Evolutionary conservation across 495 filamentous ascomycete species (phyloP).

Genomic region (Chaetomidium leptoderma): DNA sequence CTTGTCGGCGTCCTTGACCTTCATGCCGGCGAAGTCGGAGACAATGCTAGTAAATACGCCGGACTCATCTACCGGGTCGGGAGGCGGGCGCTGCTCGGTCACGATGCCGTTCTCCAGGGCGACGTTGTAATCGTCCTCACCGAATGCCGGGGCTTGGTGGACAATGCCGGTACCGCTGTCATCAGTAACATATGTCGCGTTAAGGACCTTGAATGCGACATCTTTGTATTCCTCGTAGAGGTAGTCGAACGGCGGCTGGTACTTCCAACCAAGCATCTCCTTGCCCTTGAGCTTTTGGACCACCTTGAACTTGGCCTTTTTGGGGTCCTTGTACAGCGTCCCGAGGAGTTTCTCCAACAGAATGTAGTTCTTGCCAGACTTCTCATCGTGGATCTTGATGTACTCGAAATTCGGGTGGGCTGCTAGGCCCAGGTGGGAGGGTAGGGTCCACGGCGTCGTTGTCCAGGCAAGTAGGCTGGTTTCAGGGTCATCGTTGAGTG

Average conservation of each 20-base stretch:
- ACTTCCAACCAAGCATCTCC: constrained; percentile 88
- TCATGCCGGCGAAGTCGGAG: constrained; percentile 76
- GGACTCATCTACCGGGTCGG: constrained; percentile 82
- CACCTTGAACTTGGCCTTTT: constrained; percentile 94
- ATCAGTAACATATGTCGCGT: constrained; percentile 83
- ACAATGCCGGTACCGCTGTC: constrained; percentile 95
- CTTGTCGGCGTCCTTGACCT: constrained; percentile 95
- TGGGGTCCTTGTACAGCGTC: constrained; percentile 91
- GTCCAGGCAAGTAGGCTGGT: constrained; percentile 85
- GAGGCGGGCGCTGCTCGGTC: constrained; percentile 67
- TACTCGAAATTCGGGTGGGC: constrained; percentile 91
- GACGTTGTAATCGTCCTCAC: constrained; percentile 93
- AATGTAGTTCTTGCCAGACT: constrained; percentile 78
- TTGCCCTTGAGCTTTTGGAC: constrained; percentile 76
- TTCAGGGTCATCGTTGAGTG: constrained; percentile 68
- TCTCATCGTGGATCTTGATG: constrained; percentile 81
- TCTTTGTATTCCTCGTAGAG: constrained; percentile 94
- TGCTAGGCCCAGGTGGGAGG: constrained; percentile 76
- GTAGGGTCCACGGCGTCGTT: constrained; percentile 94
- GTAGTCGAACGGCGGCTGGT: constrained; percentile 87
- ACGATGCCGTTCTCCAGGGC: constrained; percentile 76
- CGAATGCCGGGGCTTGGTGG: constrained; percentile 91
- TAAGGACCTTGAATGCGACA: constrained; percentile 85
- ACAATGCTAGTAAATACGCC: constrained; percentile 80
- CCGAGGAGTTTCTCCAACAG: constrained; percentile 78